Conservation (phyloP, 495 filamentous ascomycete species). For the Penicillium ochrochloron region DNA sequence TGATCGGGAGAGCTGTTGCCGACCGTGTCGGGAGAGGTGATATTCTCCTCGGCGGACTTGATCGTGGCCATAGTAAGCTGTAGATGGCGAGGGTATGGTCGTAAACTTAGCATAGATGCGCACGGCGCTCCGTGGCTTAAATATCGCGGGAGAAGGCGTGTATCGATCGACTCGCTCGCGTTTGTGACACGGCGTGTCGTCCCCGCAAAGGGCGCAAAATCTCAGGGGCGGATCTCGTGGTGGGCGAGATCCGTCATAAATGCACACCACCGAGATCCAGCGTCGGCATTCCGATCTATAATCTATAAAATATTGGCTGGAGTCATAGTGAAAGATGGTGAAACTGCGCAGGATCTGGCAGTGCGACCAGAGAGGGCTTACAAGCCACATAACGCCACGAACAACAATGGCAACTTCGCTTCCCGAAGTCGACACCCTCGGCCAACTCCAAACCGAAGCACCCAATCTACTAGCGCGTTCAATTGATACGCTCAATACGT, state of each 20-base stretch:
- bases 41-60: background rate
- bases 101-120: background rate
- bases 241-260: conserved; percentile 4
- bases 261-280: conserved; percentile 2
- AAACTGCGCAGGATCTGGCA: background rate
- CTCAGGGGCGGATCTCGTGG: conserved; percentile 1
- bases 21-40: conserved; percentile 1
- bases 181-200: background rate
- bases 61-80: background rate
- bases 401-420: background rate
- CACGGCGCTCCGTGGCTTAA: conserved; percentile 1
- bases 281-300: background rate
- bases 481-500: conserved; percentile 39
- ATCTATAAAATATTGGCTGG: conserved; percentile 3
- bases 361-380: background rate
- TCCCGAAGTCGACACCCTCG: conserved; percentile 16
- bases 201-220: background rate
- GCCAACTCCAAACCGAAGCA: conserved; percentile 39
- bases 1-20: background rate
- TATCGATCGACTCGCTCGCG: background rate
- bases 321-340: background rate
- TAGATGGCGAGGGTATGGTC: background rate
- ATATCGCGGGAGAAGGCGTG: conserved; percentile 1
- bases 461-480: conserved; percentile 33
- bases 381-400: background rate